These are phyloP conservation scores for Trypanosoma lewisi DNA, from an alignment of 208 protist genomes.

Conservation along the genomic window DNA sequence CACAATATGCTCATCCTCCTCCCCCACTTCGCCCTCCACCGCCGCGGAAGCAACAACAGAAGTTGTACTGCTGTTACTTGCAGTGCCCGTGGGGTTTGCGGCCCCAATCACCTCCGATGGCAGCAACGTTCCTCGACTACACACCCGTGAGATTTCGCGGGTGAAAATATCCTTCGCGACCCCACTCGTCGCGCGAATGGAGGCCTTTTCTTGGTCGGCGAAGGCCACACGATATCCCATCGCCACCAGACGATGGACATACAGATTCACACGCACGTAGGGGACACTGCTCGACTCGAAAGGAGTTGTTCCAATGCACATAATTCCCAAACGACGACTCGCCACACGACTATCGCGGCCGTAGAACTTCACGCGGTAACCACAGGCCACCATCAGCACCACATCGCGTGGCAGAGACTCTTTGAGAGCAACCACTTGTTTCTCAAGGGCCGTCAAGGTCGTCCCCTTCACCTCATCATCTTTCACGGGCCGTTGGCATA, in stretches of 20 bases:
- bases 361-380: slow-evolving; percentile 84
- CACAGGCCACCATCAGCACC: slow-evolving; percentile 84
- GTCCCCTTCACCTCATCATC: slow-evolving; percentile 34
- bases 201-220: slow-evolving; percentile 84
- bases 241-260: slow-evolving; percentile 78
- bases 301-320: slow-evolving; percentile 74
- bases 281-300: slow-evolving; percentile 88
- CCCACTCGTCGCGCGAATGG: slow-evolving; percentile 69
- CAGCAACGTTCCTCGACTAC: slow-evolving; percentile 80
- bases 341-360: slow-evolving; percentile 77
- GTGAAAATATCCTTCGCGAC: slow-evolving; percentile 70
- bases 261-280: slow-evolving; percentile 73
- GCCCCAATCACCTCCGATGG: slow-evolving; percentile 55
- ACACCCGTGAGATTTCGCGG: slow-evolving; percentile 67
- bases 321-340: slow-evolving; percentile 84
- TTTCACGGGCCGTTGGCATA: slow-evolving; percentile 41
- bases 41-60: slow-evolving; percentile 1
- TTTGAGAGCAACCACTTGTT: slow-evolving; percentile 72
- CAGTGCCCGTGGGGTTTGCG: background rate
- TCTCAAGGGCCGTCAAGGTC: slow-evolving; percentile 74
- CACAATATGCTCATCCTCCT: slow-evolving; percentile 9
- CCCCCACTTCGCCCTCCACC: slow-evolving; percentile 2
- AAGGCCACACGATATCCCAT: slow-evolving; percentile 91
- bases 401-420: slow-evolving; percentile 49
- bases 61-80: background rate